These are phyloP conservation scores for Carallia brachiata DNA, from an alignment of 345 rosid species.

Conservation along the genomic window DNA sequence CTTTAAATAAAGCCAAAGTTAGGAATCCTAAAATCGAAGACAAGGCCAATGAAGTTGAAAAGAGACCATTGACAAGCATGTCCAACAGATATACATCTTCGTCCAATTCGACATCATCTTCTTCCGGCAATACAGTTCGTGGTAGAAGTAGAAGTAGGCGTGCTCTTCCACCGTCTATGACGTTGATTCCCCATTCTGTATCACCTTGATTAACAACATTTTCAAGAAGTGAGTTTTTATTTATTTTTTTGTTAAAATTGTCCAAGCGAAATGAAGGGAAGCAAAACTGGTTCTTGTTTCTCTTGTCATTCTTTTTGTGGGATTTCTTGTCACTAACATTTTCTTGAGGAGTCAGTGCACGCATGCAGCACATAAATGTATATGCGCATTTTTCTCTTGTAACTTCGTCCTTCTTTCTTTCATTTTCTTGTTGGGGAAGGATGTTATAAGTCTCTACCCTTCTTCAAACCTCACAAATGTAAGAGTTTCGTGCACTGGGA, in stretches of 20 bases:
- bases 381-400: conserved; percentile 9
- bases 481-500: too few species aligned
- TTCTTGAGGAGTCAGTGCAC: conserved; percentile 10
- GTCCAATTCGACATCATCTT: conserved; percentile 51
- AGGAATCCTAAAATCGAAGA: conserved; percentile 58
- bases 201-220: conserved; percentile 24
- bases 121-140: conserved; percentile 38
- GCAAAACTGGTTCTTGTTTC: not conserved
- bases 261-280: conserved; percentile 8
- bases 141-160: conserved; percentile 78
- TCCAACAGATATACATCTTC: conserved; percentile 44
- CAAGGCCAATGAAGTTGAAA: conserved; percentile 54
- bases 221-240: not conserved
- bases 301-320: conserved; percentile 7
- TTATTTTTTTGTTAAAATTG: not conserved
- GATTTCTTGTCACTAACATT: conserved; percentile 22
- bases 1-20: conserved; percentile 59
- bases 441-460: not conserved
- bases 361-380: conserved; percentile 25
- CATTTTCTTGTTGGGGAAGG: too few species aligned
- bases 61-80: conserved; percentile 52
- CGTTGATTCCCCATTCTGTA: conserved; percentile 45
- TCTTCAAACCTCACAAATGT: too few species aligned
- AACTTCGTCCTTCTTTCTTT: not conserved
- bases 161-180: conserved; percentile 53